phyloP scores from a whole-genome alignment of 169 alveolate genomes.

The Cyclospora cayetanensis region DNA sequence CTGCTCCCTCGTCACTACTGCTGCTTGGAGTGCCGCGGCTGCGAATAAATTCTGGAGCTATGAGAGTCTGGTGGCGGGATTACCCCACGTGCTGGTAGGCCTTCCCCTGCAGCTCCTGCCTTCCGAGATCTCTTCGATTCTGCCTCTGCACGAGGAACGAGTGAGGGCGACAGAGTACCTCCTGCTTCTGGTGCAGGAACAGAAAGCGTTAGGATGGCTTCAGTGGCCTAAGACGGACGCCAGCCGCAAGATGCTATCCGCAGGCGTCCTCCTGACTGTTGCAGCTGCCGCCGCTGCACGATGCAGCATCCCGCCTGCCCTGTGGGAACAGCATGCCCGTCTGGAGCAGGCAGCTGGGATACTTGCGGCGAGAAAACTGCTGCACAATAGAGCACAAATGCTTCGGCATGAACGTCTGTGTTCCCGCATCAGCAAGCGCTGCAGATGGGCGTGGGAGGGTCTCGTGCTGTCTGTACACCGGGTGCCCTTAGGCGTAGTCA shows the following conservation, averaged over 20 bases:
- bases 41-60: background rate
- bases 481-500: background rate
- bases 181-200: slow-evolving; percentile 29
- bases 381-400: background rate
- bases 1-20: background rate
- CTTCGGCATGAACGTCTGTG: slow-evolving; percentile 7
- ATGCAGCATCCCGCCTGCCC: slow-evolving; percentile 26
- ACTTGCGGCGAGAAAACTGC: background rate
- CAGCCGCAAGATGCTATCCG: slow-evolving; percentile 36
- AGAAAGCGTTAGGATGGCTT: background rate
- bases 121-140: background rate
- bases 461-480: background rate
- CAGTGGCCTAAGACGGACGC: slow-evolving; percentile 3
- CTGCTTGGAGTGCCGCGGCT: slow-evolving; percentile 14
- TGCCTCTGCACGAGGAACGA: slow-evolving; percentile 33
- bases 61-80: background rate
- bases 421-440: background rate
- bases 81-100: background rate
- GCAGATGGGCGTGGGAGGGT: background rate
- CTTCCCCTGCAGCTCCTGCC: slow-evolving; percentile 30
- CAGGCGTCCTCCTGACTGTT: slow-evolving; percentile 36
- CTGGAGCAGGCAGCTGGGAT: slow-evolving; percentile 37
- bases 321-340: background rate
- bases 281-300: slow-evolving; percentile 39
- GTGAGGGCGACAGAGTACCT: background rate